Base-by-base conservation (phyloP, 2,329 filamentous ascomycete species). In the Thielaviopsis musarum region DNA sequence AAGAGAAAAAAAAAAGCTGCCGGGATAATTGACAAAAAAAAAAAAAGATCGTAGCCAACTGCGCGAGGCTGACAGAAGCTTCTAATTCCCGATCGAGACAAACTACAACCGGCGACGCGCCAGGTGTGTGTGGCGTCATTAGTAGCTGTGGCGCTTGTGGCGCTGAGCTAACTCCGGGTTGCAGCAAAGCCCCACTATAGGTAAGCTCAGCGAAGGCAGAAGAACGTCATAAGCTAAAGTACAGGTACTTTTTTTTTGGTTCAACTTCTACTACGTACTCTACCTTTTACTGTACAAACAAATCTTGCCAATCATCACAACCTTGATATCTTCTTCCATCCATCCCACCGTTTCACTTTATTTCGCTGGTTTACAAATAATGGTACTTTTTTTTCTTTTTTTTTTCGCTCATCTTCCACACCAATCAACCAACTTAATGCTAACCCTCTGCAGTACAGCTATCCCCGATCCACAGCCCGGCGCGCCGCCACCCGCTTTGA, bases 401-500 rank as follows among this genome's bases (percentile, higher is more conserved):
- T 17, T 13, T 2, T 15, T 22, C 34, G 15, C 60, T 56, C 34
- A 19, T n/a, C 34, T 22, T 41, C 38, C 15, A 24, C 22, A 34
- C 26, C 34, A n/a, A 30, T 19, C 24, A 41, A 13, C 13, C 17
- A 41, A 13, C 13, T 10, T 22, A 12, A 19, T 57, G 24, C 55
- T 57, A 28, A 57, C 55, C 22, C 48, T 26, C 3, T 19, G n/a
- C 45, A 61, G 60, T 61, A 61, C 19, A 26, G 57, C 30, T 52
- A 26, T 41, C 56, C 65, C 49, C 71, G 72, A 26, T 67, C 69
- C 26, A 71, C 38, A 7, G 38, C 73, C 60, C 75, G 78, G 61
- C 72, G 76, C 58, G 71, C 76, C 70, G 67, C 77, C 58, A 87
- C 89, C 66, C 88, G 91, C 62, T 98, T 98, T 75, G 91, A 98